Evolutionary conservation across 768 basidiomycete genomes (phyloP).

Genomic region (Pulveroboletus sp.): DNA sequence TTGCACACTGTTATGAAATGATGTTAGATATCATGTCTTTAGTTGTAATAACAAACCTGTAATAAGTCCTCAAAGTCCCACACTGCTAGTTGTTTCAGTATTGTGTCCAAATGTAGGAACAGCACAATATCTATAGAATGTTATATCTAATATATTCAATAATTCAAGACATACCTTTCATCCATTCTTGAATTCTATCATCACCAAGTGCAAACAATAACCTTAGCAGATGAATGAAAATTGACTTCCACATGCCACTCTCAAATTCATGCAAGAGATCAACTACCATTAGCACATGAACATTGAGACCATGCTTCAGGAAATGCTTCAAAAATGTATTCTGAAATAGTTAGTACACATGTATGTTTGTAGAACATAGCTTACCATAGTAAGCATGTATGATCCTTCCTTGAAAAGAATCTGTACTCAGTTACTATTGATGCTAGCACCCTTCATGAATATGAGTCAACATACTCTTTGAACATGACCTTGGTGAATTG

Average conservation of each 20-base stretch:
- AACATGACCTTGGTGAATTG: background rate
- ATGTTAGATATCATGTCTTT: no score
- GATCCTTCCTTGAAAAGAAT: background rate
- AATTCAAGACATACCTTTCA: background rate
- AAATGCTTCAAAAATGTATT: background rate
- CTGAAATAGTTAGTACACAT: background rate
- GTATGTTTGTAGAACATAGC: background rate
- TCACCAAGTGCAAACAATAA: background rate
- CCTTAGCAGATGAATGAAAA: background rate
- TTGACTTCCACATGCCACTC: background rate
- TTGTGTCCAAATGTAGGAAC: background rate
- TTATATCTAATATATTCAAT: background rate
- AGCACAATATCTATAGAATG: background rate
- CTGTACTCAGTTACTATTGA: background rate
- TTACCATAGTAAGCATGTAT: background rate
- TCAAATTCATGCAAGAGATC: background rate
- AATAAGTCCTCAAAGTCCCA: background rate
- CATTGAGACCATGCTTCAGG: background rate
- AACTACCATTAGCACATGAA: background rate
- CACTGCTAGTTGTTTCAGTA: background rate
- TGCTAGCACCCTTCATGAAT: background rate
- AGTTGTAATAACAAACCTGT: background rate
- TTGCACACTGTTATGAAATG: no score
- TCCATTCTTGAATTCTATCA: background rate
- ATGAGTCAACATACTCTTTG: background rate